Percentiles rank a stretch among this genome's conserved stretches.
phyloP scores from a whole-genome alignment of 1,284 basidiomycete species.

The Ustilago shanxiensis region DNA sequence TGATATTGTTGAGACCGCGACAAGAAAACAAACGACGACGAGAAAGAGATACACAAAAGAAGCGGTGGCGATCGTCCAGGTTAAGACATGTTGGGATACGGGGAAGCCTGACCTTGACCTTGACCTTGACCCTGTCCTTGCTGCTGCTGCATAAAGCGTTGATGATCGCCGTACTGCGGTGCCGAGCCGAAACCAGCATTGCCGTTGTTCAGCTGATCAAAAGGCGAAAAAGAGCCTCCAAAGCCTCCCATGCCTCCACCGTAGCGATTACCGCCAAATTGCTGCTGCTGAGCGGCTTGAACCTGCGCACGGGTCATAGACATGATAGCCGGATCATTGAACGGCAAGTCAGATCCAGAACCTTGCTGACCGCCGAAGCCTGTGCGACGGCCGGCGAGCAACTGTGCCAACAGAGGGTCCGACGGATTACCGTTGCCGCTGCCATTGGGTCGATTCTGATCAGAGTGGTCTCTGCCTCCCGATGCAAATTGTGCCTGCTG shows the following conservation, averaged over 20 bases:
- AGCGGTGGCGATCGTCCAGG: too few relatives aligned
- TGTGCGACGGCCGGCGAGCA: slow-evolving; percentile 54
- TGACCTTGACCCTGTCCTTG: slow-evolving; percentile 32
- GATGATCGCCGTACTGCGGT: slow-evolving; percentile 36
- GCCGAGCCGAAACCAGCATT: slow-evolving; percentile 30
- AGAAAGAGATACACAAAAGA: not conserved
- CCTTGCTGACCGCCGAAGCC: slow-evolving; percentile 29
- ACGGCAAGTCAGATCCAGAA: slow-evolving; percentile 40
- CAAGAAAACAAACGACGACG: slow-evolving; percentile 7
- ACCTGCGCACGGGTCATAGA: slow-evolving; percentile 58
- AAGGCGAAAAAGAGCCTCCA: slow-evolving; percentile 41
- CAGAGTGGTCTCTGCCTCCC: slow-evolving; percentile 20
- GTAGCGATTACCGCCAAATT: slow-evolving; percentile 41
- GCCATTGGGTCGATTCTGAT: slow-evolving; percentile 33
- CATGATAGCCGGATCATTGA: slow-evolving; percentile 64
- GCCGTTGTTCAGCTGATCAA: slow-evolving; percentile 42
- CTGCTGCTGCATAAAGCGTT: slow-evolving; percentile 41
- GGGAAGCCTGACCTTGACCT: slow-evolving; percentile 30
- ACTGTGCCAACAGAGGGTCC: slow-evolving; percentile 65
- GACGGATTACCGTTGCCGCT: slow-evolving; percentile 38
- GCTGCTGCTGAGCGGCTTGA: slow-evolving; percentile 48
- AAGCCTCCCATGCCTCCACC: slow-evolving; percentile 30
- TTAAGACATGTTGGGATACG: slow-evolving; percentile 40
- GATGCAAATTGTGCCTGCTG: slow-evolving; percentile 41
- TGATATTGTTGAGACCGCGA: slow-evolving; percentile 7